These are phyloP conservation scores for Starmerella geochares DNA, from an alignment of 805 yeast species.

Conservation along the genomic window DNA sequence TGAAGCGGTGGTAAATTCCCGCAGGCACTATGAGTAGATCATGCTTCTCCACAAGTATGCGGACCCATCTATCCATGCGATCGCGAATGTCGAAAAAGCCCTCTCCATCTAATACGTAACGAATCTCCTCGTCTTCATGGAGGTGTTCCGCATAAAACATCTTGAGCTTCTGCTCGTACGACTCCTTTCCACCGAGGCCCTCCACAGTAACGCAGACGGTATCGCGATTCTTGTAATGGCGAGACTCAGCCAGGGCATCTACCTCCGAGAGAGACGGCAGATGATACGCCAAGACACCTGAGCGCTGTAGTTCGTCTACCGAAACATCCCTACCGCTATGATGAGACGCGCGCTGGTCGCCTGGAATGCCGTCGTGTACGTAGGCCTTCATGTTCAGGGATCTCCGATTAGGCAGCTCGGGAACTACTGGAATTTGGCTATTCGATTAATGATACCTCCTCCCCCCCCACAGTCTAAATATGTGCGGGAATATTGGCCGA, in stretches of 20 bases:
- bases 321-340: slow-evolving; percentile 49
- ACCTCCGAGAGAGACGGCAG: slow-evolving; percentile 45
- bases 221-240: slow-evolving; percentile 76
- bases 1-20: slow-evolving; percentile 89
- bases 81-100: slow-evolving; percentile 87
- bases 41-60: slow-evolving; percentile 51
- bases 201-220: slow-evolving; percentile 48
- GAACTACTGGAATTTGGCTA: too few relatives aligned
- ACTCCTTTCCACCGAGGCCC: slow-evolving; percentile 50
- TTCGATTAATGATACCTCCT: too few relatives aligned
- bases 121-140: slow-evolving; percentile 94
- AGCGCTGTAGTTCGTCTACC: slow-evolving; percentile 38
- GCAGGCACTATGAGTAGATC: slow-evolving; percentile 67
- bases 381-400: slow-evolving; percentile 22
- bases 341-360: slow-evolving; percentile 26
- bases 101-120: slow-evolving; percentile 79
- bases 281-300: slow-evolving; percentile 62
- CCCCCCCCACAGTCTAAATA: neutral
- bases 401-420: neutral
- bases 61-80: slow-evolving; percentile 57
- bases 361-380: slow-evolving; percentile 22
- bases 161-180: slow-evolving; percentile 53
- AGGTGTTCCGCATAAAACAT: slow-evolving; percentile 74
- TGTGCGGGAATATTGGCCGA: neutral
- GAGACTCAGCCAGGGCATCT: slow-evolving; percentile 52